Conservation (phyloP, 2,329 filamentous ascomycete genomes). For the Sarocladium strictum region DNA sequence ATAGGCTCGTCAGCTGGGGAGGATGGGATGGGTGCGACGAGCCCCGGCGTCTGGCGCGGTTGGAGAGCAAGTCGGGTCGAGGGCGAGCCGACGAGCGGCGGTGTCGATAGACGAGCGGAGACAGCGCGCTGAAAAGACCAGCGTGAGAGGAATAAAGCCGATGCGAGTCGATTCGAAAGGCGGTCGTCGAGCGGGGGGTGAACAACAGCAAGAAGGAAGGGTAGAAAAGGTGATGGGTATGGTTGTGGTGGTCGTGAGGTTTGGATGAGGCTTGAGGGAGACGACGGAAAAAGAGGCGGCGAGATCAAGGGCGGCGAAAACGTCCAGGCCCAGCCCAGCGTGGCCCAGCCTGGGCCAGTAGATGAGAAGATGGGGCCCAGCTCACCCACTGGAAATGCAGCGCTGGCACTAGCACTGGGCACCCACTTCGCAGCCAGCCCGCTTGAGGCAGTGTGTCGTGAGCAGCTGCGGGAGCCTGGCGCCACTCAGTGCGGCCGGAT, state of each 20-base stretch:
- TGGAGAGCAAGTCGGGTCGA: not conserved
- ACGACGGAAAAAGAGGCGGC: slow-evolving; percentile 9
- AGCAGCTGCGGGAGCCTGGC: slow-evolving; percentile 1
- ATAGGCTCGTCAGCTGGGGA: slow-evolving; percentile 6
- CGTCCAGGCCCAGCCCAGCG: not conserved
- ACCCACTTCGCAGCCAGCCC: too few relatives aligned
- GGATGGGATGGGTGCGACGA: slow-evolving; percentile 1
- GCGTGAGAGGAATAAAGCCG: not conserved
- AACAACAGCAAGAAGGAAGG: not conserved
- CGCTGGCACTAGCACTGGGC: too few relatives aligned
- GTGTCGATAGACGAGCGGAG: not conserved
- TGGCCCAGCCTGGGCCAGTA: too few relatives aligned
- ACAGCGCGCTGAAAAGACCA: not conserved
- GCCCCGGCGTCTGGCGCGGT: slow-evolving; percentile 2
- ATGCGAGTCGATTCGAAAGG: not conserved
- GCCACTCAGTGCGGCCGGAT: too few relatives aligned
- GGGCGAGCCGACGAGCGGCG: slow-evolving; percentile 1
- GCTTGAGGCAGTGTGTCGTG: not conserved
- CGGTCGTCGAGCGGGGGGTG: not conserved
- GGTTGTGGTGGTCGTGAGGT: not conserved
- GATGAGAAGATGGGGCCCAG: too few relatives aligned
- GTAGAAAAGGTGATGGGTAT: not conserved
- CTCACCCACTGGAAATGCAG: too few relatives aligned
- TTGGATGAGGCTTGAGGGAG: slow-evolving; percentile 5
- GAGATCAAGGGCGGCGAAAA: not conserved